Percentiles rank a stretch among this genome's conserved stretches.
These are phyloP conservation scores for Micromonas pusilla DNA, from an alignment of 139 green algal species.

Conservation along the genomic window DNA sequence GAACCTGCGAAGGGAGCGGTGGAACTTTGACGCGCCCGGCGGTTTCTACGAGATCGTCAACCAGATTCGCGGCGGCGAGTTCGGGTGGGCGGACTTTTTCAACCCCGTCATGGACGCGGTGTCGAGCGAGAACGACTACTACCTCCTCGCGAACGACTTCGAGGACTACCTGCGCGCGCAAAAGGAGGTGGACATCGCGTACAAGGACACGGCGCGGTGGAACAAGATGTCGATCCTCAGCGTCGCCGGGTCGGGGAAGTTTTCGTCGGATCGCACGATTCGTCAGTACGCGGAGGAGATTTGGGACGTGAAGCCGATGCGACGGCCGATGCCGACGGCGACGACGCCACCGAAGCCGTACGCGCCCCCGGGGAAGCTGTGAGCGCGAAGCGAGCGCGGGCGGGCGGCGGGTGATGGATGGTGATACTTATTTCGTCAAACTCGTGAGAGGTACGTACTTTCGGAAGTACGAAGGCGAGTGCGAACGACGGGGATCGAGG, in stretches of 20 bases:
- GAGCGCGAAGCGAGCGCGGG: not conserved
- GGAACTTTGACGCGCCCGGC: conserved; percentile 36
- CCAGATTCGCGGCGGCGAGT: conserved; percentile 69
- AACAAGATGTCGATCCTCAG: conserved; percentile 62
- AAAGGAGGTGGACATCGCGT: conserved; percentile 69
- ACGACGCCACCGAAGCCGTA: not conserved
- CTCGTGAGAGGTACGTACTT: no score
- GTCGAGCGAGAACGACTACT: conserved; percentile 71
- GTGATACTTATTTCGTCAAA: no score
- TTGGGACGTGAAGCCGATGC: conserved; percentile 63
- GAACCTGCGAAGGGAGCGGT: conserved; percentile 69
- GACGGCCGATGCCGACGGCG: not conserved
- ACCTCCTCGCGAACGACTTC: conserved; percentile 97
- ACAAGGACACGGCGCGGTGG: conserved; percentile 60
- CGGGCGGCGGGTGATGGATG: no score
- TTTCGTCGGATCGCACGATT: conserved; percentile 73
- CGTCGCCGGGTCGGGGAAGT: conserved; percentile 64
- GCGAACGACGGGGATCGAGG: no score
- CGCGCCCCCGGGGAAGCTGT: not conserved
- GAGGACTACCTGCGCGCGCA: conserved; percentile 79
- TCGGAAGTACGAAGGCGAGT: no score
- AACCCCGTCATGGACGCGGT: conserved; percentile 76
- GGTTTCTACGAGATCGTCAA: conserved; percentile 51
- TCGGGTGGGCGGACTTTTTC: conserved; percentile 96
- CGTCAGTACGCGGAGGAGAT: conserved; percentile 75